A percentile compares a stretch with the other conserved stretches of the same genome.
These are phyloP conservation scores for Zygnema circumcarinatum DNA, from an alignment of 139 green algal species.

Conservation along the genomic window DNA sequence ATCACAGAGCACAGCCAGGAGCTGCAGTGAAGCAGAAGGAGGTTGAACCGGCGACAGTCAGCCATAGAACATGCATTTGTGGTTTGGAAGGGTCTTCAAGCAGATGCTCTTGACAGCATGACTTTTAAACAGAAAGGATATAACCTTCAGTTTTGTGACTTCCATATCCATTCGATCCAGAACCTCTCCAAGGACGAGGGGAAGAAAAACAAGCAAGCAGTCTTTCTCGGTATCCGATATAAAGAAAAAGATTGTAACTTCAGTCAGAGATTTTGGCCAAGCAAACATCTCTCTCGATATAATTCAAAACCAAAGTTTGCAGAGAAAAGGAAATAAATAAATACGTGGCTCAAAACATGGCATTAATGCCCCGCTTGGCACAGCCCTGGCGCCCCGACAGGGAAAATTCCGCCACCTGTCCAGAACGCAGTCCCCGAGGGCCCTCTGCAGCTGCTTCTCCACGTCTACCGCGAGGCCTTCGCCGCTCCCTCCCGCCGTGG, in stretches of 20 bases:
- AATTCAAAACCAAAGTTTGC: not conserved
- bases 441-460: constrained; percentile 2
- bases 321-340: not conserved
- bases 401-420: not conserved
- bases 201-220: too few relatives aligned
- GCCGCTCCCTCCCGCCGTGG: not conserved
- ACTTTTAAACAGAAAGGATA: not conserved
- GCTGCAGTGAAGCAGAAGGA: constrained; percentile 13
- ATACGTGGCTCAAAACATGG: not conserved
- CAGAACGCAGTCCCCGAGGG: not conserved
- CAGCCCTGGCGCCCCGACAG: not conserved
- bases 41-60: too few relatives aligned
- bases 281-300: not conserved
- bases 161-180: not conserved
- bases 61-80: not conserved
- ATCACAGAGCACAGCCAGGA: constrained; percentile 47
- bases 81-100: not conserved
- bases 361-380: not conserved
- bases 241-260: too few relatives aligned
- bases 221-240: too few relatives aligned
- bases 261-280: not conserved
- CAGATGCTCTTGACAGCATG: not conserved
- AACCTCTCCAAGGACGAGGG: too few relatives aligned
- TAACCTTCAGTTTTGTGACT: constrained; percentile 7
- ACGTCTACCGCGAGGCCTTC: too few relatives aligned